phyloP scores from a whole-genome alignment of 129 eudicot genomes.

The Artemisia tridentata region DNA sequence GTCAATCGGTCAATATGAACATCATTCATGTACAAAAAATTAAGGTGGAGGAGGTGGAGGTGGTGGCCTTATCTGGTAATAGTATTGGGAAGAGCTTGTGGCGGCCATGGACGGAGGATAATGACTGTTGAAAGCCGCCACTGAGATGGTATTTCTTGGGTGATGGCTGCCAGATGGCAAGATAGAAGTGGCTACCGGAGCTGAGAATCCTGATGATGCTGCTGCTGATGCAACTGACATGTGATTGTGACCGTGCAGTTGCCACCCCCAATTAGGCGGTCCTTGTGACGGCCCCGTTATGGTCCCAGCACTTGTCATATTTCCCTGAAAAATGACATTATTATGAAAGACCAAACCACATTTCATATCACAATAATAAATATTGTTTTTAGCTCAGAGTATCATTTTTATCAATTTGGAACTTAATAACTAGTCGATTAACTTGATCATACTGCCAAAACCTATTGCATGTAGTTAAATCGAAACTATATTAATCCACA shows the following conservation, averaged over 20 bases:
- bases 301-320: constrained; percentile 27
- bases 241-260: constrained; percentile 50
- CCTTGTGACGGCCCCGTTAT: constrained; percentile 42
- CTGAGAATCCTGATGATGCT: constrained; percentile 95
- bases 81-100: constrained; percentile 43
- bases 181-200: constrained; percentile 39
- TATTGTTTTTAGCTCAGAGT: background rate
- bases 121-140: constrained; percentile 29
- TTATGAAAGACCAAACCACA: background rate
- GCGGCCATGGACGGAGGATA: constrained; percentile 32
- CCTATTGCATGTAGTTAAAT: constrained; percentile 7
- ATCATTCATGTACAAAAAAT: background rate
- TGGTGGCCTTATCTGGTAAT: constrained; percentile 50
- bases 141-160: constrained; percentile 29
- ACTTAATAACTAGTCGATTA: background rate
- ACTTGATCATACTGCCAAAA: background rate
- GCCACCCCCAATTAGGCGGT: constrained; percentile 51
- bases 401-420: background rate
- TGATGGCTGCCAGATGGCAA: constrained; percentile 35
- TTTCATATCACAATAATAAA: background rate
- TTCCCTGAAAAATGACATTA: constrained; percentile 37
- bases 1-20: constrained; percentile 23
- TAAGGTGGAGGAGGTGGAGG: constrained; percentile 42
- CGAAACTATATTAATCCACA: background rate
- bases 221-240: constrained; percentile 67